phyloP scores from a whole-genome alignment of 805 yeast species.

The Metschnikowia peoriensis region DNA sequence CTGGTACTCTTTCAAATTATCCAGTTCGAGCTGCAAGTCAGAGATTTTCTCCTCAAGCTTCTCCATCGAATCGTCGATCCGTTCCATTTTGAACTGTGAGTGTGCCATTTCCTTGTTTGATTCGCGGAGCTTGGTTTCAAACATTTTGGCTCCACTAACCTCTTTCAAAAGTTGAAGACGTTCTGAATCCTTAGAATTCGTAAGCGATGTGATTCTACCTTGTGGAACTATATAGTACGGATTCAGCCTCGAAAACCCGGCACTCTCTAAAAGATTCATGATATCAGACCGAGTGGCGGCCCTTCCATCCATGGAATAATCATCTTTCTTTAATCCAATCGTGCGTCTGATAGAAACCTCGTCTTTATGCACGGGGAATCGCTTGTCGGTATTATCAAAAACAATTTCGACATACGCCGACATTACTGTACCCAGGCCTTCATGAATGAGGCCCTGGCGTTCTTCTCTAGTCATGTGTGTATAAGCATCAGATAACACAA shows the following conservation, averaged over 20 bases:
- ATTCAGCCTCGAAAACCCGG: constrained; percentile 86
- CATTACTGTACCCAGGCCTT: constrained; percentile 86
- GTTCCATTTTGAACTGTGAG: constrained; percentile 64
- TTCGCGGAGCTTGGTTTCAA: constrained; percentile 77
- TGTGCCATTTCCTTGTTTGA: constrained; percentile 76
- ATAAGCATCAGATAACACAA: constrained; percentile 87
- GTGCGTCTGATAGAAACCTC: constrained; percentile 82
- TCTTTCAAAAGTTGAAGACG: constrained; percentile 78
- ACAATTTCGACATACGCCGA: constrained; percentile 90
- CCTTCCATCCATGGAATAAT: constrained; percentile 78
- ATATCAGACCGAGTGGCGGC: constrained; percentile 78
- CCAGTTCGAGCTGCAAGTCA: constrained; percentile 79
- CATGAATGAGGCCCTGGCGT: constrained; percentile 82
- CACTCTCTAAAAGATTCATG: constrained; percentile 79
- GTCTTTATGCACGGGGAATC: constrained; percentile 67
- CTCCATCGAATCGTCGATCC: constrained; percentile 69
- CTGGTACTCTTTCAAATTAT: constrained; percentile 70
- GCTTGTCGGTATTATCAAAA: constrained; percentile 74
- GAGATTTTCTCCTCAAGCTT: constrained; percentile 69
- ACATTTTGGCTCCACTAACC: constrained; percentile 92
- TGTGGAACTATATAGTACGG: constrained; percentile 98
- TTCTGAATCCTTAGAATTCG: constrained; percentile 85
- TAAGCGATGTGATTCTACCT: constrained; percentile 83
- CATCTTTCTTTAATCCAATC: constrained; percentile 90
- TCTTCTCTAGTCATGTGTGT: constrained; percentile 82